Evolutionary conservation across 306 rosid species (phyloP).

Genomic region (Lathyrus tuberosus): DNA sequence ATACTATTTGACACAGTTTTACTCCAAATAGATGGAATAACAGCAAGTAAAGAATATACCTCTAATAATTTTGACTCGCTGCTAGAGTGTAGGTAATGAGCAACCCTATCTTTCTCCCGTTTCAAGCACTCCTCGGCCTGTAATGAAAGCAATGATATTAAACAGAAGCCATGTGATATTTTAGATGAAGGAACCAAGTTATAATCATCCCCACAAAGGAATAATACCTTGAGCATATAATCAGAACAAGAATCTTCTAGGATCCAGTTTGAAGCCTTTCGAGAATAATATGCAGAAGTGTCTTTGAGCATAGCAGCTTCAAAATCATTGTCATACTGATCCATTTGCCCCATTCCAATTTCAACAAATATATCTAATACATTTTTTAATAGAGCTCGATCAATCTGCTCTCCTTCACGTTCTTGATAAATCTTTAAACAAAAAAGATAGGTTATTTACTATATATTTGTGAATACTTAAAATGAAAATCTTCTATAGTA

Average conservation of each 20-base stretch:
- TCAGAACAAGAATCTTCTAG: slow-evolving; percentile 84
- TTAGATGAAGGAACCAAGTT: slow-evolving; percentile 23
- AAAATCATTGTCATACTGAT: slow-evolving; percentile 73
- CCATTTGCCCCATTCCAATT: slow-evolving; percentile 96
- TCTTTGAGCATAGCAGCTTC: slow-evolving; percentile 75
- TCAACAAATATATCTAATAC: slow-evolving; percentile 89
- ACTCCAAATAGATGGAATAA: slow-evolving; percentile 30
- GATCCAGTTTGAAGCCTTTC: slow-evolving; percentile 91
- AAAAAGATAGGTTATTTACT: slow-evolving; percentile 23
- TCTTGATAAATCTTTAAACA: slow-evolving; percentile 78
- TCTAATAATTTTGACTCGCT: slow-evolving; percentile 64
- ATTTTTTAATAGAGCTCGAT: slow-evolving; percentile 77
- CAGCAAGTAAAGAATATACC: slow-evolving; percentile 40
- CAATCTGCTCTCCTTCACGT: slow-evolving; percentile 96
- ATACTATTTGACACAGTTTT: slow-evolving; percentile 29
- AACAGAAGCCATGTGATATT: slow-evolving; percentile 1
- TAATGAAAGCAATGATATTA: slow-evolving; percentile 29
- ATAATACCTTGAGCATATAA: slow-evolving; percentile 69
- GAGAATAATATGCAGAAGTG: slow-evolving; percentile 78
- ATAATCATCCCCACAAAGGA: slow-evolving; percentile 24
- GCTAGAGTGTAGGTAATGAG: slow-evolving; percentile 60
- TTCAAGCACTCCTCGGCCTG: slow-evolving; percentile 67
- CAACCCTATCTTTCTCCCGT: slow-evolving; percentile 68
- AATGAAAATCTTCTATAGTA: slow-evolving; percentile 8
- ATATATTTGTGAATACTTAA: slow-evolving; percentile 8